phyloP scores from a whole-genome alignment of 805 yeast genomes.

The Saturnispora mendoncae region DNA sequence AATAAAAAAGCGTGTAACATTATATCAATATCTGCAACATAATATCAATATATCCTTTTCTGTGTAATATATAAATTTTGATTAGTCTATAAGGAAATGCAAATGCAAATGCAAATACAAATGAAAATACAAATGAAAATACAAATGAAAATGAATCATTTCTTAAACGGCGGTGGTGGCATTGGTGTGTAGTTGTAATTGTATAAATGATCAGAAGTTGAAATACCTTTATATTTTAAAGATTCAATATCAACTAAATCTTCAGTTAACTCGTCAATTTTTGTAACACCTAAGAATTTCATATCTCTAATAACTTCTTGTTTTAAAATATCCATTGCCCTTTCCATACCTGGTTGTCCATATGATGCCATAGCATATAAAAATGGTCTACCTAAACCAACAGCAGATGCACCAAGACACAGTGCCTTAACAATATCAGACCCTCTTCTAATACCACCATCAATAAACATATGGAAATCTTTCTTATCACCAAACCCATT shows the following conservation, averaged over 20 bases:
- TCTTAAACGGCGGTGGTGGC: constrained; percentile 20
- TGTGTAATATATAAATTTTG: no score
- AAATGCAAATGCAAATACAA: no score
- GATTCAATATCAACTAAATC: constrained; percentile 28
- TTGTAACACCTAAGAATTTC: constrained; percentile 52
- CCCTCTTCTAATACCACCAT: constrained; percentile 74
- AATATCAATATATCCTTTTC: no score
- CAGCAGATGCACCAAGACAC: constrained; percentile 58
- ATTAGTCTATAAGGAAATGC: no score
- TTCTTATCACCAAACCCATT: constrained; percentile 31
- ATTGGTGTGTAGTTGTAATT: constrained; percentile 32
- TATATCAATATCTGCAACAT: no score
- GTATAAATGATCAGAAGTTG: constrained; percentile 54
- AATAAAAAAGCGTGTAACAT: no score
- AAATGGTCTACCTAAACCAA: constrained; percentile 71
- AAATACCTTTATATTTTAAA: constrained; percentile 43
- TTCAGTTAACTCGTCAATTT: constrained; percentile 35
- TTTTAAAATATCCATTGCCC: constrained; percentile 40
- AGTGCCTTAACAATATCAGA: constrained; percentile 71
- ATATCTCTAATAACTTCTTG: constrained; percentile 50
- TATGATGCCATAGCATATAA: constrained; percentile 70
- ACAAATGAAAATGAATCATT: background rate
- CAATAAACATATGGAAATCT: constrained; percentile 56
- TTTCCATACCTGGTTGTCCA: constrained; percentile 60
- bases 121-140: no score